Evolutionary conservation across 768 basidiomycete species (phyloP).

Genomic region (Rubroboletus satanas): DNA sequence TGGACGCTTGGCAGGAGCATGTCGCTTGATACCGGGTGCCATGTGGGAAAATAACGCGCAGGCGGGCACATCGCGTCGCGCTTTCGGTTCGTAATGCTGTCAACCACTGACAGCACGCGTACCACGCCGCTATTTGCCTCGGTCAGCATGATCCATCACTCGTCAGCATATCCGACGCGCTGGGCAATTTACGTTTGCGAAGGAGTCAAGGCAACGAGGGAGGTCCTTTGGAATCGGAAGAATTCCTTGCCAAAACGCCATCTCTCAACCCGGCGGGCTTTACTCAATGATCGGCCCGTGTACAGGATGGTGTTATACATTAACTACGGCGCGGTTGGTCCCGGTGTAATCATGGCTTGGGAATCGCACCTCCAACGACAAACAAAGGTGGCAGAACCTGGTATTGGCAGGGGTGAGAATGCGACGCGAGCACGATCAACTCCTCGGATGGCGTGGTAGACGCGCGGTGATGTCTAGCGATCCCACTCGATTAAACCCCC

Average conservation of each 20-base stretch:
- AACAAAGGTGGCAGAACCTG: background rate
- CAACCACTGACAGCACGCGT: conserved; percentile 4
- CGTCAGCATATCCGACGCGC: conserved; percentile 1
- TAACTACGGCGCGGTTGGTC: background rate
- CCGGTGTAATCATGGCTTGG: conserved; percentile 8
- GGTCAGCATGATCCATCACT: background rate
- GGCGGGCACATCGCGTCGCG: background rate
- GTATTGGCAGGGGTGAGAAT: conserved; percentile 18
- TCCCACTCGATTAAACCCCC: conserved; percentile 79
- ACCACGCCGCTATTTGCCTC: conserved; percentile 4
- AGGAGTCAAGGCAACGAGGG: conserved; percentile 13
- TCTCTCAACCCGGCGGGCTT: background rate
- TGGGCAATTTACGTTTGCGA: conserved; percentile 8
- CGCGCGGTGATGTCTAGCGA: conserved; percentile 10
- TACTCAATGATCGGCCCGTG: background rate
- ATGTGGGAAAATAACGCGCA: conserved; percentile 7
- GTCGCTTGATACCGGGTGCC: conserved; percentile 1
- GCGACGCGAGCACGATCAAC: conserved; percentile 2
- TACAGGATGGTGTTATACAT: background rate
- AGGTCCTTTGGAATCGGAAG: background rate
- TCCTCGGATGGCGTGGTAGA: conserved; percentile 15
- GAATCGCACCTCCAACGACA: conserved; percentile 5
- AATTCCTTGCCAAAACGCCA: background rate
- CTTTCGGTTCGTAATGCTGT: conserved; percentile 7
- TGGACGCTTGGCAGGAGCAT: background rate